Conservation (phyloP, 139 green algal genomes). For the Coccomyxa sp. region DNA sequence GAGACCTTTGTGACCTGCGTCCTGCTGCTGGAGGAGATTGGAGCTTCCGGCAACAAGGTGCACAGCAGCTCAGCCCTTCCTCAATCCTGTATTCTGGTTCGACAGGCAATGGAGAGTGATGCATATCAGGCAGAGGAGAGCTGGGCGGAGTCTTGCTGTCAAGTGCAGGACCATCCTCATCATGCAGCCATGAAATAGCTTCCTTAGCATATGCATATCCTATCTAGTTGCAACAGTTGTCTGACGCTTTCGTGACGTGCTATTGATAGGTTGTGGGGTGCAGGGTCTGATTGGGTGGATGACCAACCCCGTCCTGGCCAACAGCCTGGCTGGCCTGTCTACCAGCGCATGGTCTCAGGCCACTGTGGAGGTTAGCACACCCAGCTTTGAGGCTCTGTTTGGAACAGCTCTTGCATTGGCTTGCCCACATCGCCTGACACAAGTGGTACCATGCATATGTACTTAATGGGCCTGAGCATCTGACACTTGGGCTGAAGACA, state of each 20-base stretch:
- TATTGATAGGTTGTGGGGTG: not conserved
- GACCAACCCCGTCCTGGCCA: constrained; percentile 20
- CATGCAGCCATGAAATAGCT: no score
- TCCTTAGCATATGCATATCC: no score
- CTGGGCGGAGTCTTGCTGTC: no score
- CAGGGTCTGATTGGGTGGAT: constrained; percentile 18
- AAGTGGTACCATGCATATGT: no score
- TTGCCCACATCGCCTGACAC: not conserved
- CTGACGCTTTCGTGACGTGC: no score
- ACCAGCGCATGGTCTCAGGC: constrained; percentile 26
- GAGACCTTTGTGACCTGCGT: constrained; percentile 24
- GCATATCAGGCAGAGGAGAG: no score
- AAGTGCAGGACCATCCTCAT: no score
- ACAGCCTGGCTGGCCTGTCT: constrained; percentile 23
- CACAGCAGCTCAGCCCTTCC: not conserved
- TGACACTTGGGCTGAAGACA: no score
- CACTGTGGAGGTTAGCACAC: constrained; percentile 17
- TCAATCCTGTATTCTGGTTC: no score
- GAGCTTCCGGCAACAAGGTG: constrained; percentile 20
- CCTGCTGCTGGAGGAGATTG: constrained; percentile 27
- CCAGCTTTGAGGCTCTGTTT: not conserved
- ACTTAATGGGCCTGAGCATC: no score
- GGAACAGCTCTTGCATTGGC: not conserved
- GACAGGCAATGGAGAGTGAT: no score
- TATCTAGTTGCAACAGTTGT: no score